Evolutionary conservation across 768 basidiomycete genomes (phyloP), one percentile per base, ranked within the genome.

Genomic region (Sistotremastrum suecicum): DNA sequence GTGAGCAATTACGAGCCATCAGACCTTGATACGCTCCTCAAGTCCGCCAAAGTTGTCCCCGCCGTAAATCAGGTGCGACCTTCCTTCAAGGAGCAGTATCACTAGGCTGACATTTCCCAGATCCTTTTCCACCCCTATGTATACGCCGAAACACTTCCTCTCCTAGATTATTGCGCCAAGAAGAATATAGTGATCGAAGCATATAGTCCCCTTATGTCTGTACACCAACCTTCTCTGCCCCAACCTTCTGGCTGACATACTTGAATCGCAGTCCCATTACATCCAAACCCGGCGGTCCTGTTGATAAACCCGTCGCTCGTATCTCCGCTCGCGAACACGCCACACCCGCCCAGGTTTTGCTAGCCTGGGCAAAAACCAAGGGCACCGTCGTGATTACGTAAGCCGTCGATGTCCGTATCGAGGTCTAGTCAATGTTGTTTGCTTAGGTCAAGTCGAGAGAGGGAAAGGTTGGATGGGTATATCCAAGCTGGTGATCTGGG

Each of bases 41-140:
- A 61, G n/a, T 71, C 71, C 2, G 76, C 77, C 6, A 76, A 79
- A 55, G 60, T 80, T 51, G 72, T 70, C 51, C 82, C 80, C 0
- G 76, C 66, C 2, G 77, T 72, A 7, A 85, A 84, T 60, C 83
- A 85, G 66, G 80, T 75, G n/a, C n/a, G n/a, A n/a, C n/a, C n/a
- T n/a, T n/a, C n/a, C n/a, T n/a, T n/a, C n/a, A n/a, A n/a, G n/a
- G n/a, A n/a, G n/a, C n/a, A n/a, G n/a, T n/a, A n/a, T 4, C 29
- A 33, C 39, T 11, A 29, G 7, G n/a, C 37, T 29, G 28, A 35
- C 10, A 41, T 28, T 34, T n/a, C 4, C 8, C 45, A 83, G 79
- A 83, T 84, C 50, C 62, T 66, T 9, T 61, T 85, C 7, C 80
- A 85, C 52, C 83, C 83, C 2, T 87, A 87, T 59, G 76, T 82